phyloP scores from a whole-genome alignment of 176 grass and related monocot species.

The Melocanna baccifera region DNA sequence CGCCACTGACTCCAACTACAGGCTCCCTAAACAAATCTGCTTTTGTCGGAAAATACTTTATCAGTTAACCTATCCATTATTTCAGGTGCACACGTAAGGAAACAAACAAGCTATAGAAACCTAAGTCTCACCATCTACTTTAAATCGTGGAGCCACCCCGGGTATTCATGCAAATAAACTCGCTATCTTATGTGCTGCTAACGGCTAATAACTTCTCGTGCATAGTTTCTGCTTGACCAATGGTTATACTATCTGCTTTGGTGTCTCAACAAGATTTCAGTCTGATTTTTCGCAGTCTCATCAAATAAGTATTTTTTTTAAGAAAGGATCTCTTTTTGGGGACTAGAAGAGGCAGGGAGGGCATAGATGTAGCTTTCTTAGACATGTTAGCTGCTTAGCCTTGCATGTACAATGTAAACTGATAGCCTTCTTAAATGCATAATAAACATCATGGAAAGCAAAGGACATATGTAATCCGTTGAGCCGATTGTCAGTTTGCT shows the following conservation, averaged over 20 bases:
- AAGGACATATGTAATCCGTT: neutral
- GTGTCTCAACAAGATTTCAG: neutral
- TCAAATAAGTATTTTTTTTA: neutral
- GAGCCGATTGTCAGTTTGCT: slow-evolving; percentile 26
- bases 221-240: neutral
- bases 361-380: neutral
- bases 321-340: neutral
- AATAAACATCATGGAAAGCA: slow-evolving; percentile 6
- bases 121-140: neutral
- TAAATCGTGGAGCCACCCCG: neutral
- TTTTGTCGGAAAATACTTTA: neutral
- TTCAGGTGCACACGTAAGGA: neutral
- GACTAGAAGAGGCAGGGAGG: neutral
- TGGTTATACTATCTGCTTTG: neutral
- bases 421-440: neutral
- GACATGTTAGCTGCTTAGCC: neutral
- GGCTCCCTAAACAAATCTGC: neutral
- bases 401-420: neutral
- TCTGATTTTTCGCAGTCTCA: neutral
- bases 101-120: neutral
- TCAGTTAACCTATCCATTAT: neutral
- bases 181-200: neutral
- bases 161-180: neutral
- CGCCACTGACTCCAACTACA: neutral
- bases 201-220: neutral